Conservation (phyloP, 2,329 filamentous ascomycete genomes). For the Didymella pomorum region DNA sequence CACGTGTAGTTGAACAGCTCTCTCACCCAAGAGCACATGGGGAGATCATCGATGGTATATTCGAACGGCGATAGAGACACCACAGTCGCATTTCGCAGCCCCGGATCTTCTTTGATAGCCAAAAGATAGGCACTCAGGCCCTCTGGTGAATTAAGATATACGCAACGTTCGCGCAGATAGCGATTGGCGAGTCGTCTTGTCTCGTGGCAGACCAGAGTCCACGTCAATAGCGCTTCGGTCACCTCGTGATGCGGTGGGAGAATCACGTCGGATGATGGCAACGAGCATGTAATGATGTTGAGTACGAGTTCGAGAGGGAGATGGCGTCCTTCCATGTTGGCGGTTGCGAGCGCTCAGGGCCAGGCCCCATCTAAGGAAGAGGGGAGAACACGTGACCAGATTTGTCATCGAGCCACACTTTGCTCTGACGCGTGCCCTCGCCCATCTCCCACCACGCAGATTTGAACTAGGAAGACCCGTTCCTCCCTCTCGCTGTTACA, state of each 20-base stretch:
- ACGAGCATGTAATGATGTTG: conserved; percentile 36
- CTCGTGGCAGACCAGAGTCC: conserved; percentile 55
- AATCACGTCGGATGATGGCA: conserved; percentile 28
- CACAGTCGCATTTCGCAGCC: conserved; percentile 46
- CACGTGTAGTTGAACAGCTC: conserved; percentile 56
- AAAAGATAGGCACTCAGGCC: conserved; percentile 40
- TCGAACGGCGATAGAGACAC: conserved; percentile 48
- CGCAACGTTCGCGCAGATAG: conserved; percentile 57
- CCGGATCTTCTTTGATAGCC: conserved; percentile 24
- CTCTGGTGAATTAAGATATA: conserved; percentile 53
- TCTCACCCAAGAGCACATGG: conserved; percentile 52
- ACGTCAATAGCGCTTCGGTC: conserved; percentile 56
- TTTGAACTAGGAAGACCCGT: no score
- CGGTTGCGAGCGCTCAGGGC: background rate
- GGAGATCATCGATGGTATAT: conserved; percentile 54
- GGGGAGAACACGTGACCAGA: background rate
- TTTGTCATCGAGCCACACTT: background rate
- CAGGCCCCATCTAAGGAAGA: background rate
- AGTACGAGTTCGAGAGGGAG: conserved; percentile 43
- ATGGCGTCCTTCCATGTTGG: conserved; percentile 16
- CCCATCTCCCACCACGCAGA: background rate
- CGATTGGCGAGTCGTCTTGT: conserved; percentile 54
- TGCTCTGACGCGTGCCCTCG: background rate
- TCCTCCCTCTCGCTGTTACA: background rate
- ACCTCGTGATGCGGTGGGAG: conserved; percentile 52